Evolutionary conservation across 2,329 filamentous ascomycete species (phyloP), one percentile per base, ranked within the genome.

Genomic region (Xylaria sp.): DNA sequence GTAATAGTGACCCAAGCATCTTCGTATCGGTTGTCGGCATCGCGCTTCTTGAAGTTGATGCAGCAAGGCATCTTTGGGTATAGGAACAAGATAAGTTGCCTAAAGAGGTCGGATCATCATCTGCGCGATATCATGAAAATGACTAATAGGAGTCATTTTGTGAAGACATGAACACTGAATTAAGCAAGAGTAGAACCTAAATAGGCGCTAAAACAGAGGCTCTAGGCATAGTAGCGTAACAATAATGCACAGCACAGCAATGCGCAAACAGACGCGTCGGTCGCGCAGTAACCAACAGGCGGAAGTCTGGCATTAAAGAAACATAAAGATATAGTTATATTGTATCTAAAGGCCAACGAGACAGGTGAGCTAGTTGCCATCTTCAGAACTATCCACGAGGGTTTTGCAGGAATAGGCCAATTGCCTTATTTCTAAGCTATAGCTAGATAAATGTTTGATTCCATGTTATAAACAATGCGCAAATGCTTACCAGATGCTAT

Each of bases 1-100:
- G 51, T 72, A 72, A 43, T 62, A 57, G 31, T 68, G n/a, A 31
- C 43, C 31, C 25, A 43, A 46, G 41, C 48, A 64, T 41, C 57
- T 56, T 20, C 31, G 57, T 39, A 59, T 56, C 15, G 51, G 46
- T 7, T 13, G 7, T 39, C 43, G 13, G 25, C 8, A 28, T 39
- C 54, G 33, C 3, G 25, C 23, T 33, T 39, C 25, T 28, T 41
- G 33, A 33, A 52, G 33, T 66, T 69, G 6, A 51, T 49, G 60
- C 66, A 69, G 23, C 2, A 23, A 31, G 25, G 54, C 59, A 59
- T 62, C 25, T 51, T 64, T 3, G 20, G 43, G 6, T 31, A n/a
- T 12, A 13, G 2, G 28, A n/a, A 10, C 1, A n/a, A 23, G 1
- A 15, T 12, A 18, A 10, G 13, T 25, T 31, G 6, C 20, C 23